Evolutionary conservation across 768 basidiomycete species (phyloP).

Genomic region (Kwoniella sp.): DNA sequence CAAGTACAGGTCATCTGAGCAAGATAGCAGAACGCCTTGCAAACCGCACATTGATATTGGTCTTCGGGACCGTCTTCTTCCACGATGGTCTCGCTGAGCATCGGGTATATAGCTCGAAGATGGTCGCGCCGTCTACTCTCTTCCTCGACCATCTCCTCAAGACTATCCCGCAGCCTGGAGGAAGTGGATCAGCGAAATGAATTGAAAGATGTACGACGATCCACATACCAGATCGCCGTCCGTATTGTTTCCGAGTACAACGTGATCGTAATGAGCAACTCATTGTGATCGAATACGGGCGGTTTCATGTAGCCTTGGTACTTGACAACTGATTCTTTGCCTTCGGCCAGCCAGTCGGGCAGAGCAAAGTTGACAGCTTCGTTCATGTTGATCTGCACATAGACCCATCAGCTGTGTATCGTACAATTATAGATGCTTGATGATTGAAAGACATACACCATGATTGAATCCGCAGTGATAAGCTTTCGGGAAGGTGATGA

Average conservation of each 20-base stretch:
- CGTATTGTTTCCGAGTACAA: conserved; percentile 88
- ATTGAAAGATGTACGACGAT: not conserved
- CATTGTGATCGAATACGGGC: conserved; percentile 98
- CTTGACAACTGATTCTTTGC: conserved; percentile 81
- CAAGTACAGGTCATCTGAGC: conserved; percentile 86
- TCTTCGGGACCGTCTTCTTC: conserved; percentile 84
- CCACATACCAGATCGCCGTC: conserved; percentile 85
- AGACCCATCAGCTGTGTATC: conserved; percentile 13
- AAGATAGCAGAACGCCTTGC: conserved; percentile 93
- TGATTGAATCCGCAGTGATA: conserved; percentile 99
- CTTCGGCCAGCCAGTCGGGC: conserved; percentile 88
- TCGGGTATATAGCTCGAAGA: conserved; percentile 61
- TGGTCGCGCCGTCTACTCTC: conserved; percentile 71
- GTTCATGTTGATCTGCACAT: conserved; percentile 85
- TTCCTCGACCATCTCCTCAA: conserved; percentile 84
- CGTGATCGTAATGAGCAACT: conserved; percentile 95
- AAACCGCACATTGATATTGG: conserved; percentile 89
- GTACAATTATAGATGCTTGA: not conserved
- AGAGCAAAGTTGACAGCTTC: conserved; percentile 98
- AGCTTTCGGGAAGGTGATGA: conserved; percentile 95
- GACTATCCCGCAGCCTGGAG: conserved; percentile 75
- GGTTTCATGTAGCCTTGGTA: conserved; percentile 89
- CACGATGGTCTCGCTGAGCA: conserved; percentile 71
- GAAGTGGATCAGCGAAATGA: not conserved
- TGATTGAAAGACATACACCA: conserved; percentile 67